Evolutionary conservation across 768 basidiomycete genomes (phyloP), one percentile per base, ranked within the genome.

Genomic region (Phylloporus arenicola): DNA sequence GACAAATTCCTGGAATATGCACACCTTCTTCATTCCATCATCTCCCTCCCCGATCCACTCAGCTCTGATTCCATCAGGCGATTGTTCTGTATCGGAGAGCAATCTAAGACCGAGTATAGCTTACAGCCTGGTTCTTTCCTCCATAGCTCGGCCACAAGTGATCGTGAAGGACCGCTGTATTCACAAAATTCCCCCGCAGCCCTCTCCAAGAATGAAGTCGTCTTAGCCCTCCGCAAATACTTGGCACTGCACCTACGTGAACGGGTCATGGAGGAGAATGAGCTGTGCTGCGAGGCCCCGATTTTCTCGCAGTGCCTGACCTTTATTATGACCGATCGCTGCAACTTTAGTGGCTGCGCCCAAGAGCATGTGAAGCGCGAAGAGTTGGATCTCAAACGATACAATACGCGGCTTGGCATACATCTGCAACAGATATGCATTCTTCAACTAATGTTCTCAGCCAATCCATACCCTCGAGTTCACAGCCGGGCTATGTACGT

Each of bases 341-440:
- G 81, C 56, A 52, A 61, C 17, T 54, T 57, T 4, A 3, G 1
- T 0, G 29, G 52, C 4, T 82, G 80, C 50, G 60, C 60, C 3
- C 62, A 68, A 34, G 64, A 70, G 11, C 79, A 80, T 48, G 45
- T 69, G 22, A 43, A 44, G 16, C 14, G 58, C 0, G 41, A 65
- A 2, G 55, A 66, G 17, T 50, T 67, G 42, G 62, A 58, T 27
- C 30, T 60, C 3, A 55, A 55, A n/a, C 68, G 65, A 57, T 81
- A 74, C 43, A 75, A 76, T 38, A 19, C 57, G 17, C 72, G 73
- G 11, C 60, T 81, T 9, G 63, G 71, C 4, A 59, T 78, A 24
- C 73, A 78, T 54, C 50, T 83, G 2, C 72, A 73, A 41, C 78
- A 81, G 43, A 73, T 83, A 2, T 55, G 70, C 42, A 77, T 82